Evolutionary conservation across 495 filamentous ascomycete genomes (phyloP).

Genomic region (Jackrogersella minutella): DNA sequence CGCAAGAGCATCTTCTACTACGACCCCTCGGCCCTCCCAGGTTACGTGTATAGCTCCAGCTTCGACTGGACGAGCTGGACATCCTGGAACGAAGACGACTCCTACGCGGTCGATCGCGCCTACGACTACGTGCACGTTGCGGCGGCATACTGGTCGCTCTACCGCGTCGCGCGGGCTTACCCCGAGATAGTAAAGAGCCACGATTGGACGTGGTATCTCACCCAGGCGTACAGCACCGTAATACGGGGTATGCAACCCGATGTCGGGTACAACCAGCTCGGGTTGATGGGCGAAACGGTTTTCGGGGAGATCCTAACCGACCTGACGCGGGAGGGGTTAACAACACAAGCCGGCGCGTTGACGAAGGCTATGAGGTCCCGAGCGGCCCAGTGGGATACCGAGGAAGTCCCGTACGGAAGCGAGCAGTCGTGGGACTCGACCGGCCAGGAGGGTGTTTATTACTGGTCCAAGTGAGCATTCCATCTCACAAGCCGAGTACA

Average conservation of each 20-base stretch:
- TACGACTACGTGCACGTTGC: slow-evolving; percentile 64
- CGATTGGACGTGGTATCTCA: slow-evolving; percentile 58
- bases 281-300: slow-evolving; percentile 64
- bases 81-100: slow-evolving; percentile 52
- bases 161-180: slow-evolving; percentile 55
- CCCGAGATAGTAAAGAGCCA: slow-evolving; percentile 47
- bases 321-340: slow-evolving; percentile 52
- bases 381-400: slow-evolving; percentile 51
- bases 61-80: slow-evolving; percentile 53
- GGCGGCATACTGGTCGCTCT: slow-evolving; percentile 60
- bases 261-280: slow-evolving; percentile 48
- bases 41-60: slow-evolving; percentile 48
- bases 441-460: slow-evolving; percentile 64
- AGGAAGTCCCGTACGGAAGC: slow-evolving; percentile 60
- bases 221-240: slow-evolving; percentile 52
- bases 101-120: slow-evolving; percentile 55
- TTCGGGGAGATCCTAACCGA: slow-evolving; percentile 56
- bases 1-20: slow-evolving; percentile 63
- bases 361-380: slow-evolving; percentile 53
- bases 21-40: slow-evolving; percentile 47
- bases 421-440: slow-evolving; percentile 66
- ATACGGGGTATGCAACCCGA: slow-evolving; percentile 34
- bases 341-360: slow-evolving; percentile 46
- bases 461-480: slow-evolving; percentile 54
- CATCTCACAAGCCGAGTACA: not conserved